Percentiles rank a stretch among this genome's conserved stretches.
phyloP scores from a whole-genome alignment of 2,329 filamentous ascomycete genomes.

The Fusarium beomiforme region DNA sequence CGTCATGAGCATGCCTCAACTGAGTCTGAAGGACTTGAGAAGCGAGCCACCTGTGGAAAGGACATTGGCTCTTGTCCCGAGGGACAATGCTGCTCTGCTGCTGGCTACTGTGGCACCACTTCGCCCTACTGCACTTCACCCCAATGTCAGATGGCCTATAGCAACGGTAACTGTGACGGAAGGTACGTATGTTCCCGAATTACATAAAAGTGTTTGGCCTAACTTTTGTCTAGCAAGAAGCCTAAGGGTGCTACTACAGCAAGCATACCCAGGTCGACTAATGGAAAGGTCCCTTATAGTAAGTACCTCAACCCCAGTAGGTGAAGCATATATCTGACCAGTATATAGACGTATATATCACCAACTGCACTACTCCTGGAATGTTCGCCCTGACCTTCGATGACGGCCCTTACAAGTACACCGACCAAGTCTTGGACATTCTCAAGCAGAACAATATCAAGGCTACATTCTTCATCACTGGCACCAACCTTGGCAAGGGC shows the following conservation, averaged over 20 bases:
- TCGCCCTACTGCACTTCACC: conserved; percentile 47
- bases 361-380: conserved; percentile 45
- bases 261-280: conserved; percentile 38
- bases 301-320: not conserved
- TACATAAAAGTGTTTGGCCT: not conserved
- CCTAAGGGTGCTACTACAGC: conserved; percentile 45
- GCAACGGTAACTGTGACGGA: conserved; percentile 48
- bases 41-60: conserved; percentile 42
- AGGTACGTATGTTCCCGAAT: conserved; percentile 40
- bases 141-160: conserved; percentile 49
- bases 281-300: conserved; percentile 49
- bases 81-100: conserved; percentile 48
- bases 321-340: not conserved
- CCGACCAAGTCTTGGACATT: conserved; percentile 51
- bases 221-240: conserved; percentile 34
- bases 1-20: not conserved
- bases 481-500: conserved; percentile 52
- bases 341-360: conserved; percentile 45
- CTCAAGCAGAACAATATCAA: conserved; percentile 45
- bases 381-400: conserved; percentile 57
- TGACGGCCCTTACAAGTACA: conserved; percentile 57
- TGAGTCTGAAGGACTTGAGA: not conserved
- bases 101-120: conserved; percentile 48
- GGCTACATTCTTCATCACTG: conserved; percentile 55
- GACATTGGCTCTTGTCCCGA: conserved; percentile 44